phyloP scores from a whole-genome alignment of 192 early-diverging fungal genomes.

The Backusella macrospora region DNA sequence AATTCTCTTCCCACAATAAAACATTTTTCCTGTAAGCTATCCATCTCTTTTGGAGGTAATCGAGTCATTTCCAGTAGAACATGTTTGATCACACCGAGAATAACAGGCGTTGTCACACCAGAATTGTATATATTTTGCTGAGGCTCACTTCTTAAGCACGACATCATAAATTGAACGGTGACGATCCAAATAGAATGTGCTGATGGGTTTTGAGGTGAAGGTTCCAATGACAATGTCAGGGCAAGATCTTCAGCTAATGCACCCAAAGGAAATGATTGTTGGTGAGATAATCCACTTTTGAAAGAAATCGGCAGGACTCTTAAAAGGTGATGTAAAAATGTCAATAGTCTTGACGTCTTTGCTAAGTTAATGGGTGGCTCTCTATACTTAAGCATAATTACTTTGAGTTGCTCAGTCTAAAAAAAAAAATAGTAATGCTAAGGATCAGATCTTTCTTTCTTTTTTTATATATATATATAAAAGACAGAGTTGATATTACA shows the following conservation, averaged over 20 bases:
- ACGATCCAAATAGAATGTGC: conserved; percentile 33
- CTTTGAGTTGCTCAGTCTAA: conserved; percentile 37
- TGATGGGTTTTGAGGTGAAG: conserved; percentile 10
- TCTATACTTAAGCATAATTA: conserved; percentile 35
- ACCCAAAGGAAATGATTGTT: conserved; percentile 30
- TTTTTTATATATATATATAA: background rate
- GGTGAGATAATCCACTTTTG: background rate
- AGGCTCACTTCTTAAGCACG: conserved; percentile 24
- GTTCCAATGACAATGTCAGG: conserved; percentile 26
- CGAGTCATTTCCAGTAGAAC: conserved; percentile 35
- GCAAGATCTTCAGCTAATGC: conserved; percentile 35
- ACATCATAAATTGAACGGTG: conserved; percentile 41
- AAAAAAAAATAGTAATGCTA: background rate
- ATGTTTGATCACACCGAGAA: conserved; percentile 36
- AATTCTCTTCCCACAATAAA: conserved; percentile 34
- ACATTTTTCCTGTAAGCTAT: conserved; percentile 29
- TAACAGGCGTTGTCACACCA: conserved; percentile 34
- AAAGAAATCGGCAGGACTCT: conserved; percentile 20
- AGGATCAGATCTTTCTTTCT: background rate
- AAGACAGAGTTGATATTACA: conserved; percentile 22
- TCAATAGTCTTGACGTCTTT: conserved; percentile 33
- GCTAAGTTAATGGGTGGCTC: conserved; percentile 34
- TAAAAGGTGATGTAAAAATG: conserved; percentile 37
- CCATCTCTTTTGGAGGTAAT: conserved; percentile 18
- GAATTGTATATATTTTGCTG: conserved; percentile 28